Base-by-base conservation (phyloP, 768 basidiomycete species). In the Tricholoma saponaceum region DNA sequence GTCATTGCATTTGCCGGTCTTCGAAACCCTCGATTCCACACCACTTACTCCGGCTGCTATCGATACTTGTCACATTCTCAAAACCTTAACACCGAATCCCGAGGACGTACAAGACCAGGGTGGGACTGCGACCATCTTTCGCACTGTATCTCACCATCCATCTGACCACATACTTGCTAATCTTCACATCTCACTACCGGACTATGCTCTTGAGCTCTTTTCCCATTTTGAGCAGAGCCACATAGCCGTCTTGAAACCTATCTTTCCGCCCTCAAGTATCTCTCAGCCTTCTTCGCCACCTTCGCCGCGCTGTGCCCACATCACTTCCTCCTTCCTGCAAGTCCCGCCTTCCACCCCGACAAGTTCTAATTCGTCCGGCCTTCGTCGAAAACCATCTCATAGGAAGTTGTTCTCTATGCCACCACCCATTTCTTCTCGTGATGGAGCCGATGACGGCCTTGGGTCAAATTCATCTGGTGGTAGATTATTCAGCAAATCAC, bases 191-290 rank as follows among this genome's bases (percentile, higher is more conserved):
- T 54, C 62, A 14, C 57, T 65, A 9, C 64, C 64, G 33, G 64
- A 63, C 50, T 65, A 65, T 58, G 64, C 58, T 16, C 51, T 65
- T 4, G 64, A 61, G 30, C 64, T 65, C 35, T 60, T 65, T 56
- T 60, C 62, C 13, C 56, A 58, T 54, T 63, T 65, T 33, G 64
- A 65, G 39, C 51, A 50, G 23, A 44, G 20, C n/a, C 25, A n/a
- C 16, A 54, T 43, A 12, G 25, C 35, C 39, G 39, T 26, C 26
- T 51, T 46, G 53, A 54, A 33, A 41, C 55, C 13, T 43, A 52
- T 44, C 33, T 61, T 22, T 46, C 56, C 13, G 33, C 46, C 33
- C 35, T 6, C 54, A 28, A 22, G 49, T 37, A 16, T 35, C 43
- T 23, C 56, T 33, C 51, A 23, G 25, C 35, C 44, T 49, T 14